phyloP scores from a whole-genome alignment of 1,284 basidiomycete species.

The Sanghuangporus weigelae region DNA sequence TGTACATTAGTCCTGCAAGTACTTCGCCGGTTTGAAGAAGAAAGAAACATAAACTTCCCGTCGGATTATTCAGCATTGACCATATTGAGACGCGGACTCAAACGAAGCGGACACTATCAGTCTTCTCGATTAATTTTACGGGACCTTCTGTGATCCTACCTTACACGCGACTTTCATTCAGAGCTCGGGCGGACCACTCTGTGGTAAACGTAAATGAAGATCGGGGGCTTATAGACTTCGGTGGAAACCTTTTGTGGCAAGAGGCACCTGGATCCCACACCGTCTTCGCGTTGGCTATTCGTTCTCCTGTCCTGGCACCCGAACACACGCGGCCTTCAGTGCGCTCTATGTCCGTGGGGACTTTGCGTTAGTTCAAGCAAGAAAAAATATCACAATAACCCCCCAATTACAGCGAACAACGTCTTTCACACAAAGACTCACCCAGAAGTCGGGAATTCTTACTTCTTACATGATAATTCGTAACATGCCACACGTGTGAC shows the following conservation, averaged over 20 bases:
- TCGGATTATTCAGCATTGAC: not conserved
- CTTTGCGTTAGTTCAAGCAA: not conserved
- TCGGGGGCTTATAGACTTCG: not conserved
- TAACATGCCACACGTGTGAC: not conserved
- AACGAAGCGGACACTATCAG: not conserved
- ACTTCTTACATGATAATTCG: not conserved
- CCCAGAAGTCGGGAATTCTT: not conserved
- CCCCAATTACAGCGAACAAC: not conserved
- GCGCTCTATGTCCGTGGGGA: not conserved
- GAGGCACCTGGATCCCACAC: slow-evolving; percentile 9
- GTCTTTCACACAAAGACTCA: not conserved
- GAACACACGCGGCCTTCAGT: not conserved
- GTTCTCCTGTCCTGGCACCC: not conserved
- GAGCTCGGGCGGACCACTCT: not conserved
- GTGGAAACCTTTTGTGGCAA: not conserved
- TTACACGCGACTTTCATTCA: slow-evolving; percentile 11
- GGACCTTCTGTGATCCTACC: not conserved
- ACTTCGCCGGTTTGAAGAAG: not conserved
- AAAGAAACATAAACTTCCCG: not conserved
- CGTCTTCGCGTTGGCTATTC: slow-evolving; percentile 10
- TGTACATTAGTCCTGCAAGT: not conserved
- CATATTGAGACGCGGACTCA: not conserved
- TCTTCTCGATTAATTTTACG: not conserved
- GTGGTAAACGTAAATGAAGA: not conserved
- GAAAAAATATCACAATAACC: not conserved